These are phyloP conservation scores for Nigrospora osmanthi DNA, from an alignment of 2,329 filamentous ascomycete genomes.

Conservation along the genomic window DNA sequence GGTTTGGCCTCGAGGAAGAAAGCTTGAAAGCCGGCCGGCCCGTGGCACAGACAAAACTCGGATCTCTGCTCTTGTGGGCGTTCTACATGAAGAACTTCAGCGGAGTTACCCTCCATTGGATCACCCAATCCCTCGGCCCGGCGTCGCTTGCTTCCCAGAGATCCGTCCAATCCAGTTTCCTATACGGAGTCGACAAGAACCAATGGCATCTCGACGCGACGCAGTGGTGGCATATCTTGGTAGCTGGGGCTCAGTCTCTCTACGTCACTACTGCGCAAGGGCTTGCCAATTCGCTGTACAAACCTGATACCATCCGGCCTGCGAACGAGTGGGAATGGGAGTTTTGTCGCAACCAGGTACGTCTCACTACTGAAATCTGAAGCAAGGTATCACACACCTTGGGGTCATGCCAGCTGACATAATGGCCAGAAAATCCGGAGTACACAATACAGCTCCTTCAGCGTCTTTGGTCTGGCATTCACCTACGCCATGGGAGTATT, in stretches of 20 bases:
- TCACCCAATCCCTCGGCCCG: neutral
- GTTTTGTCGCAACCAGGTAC: neutral
- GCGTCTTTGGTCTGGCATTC: neutral
- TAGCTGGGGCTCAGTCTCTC: neutral
- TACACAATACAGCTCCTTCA: neutral
- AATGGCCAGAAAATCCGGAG: neutral
- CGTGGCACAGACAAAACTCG: neutral
- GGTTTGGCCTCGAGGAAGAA: neutral
- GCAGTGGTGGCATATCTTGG: neutral
- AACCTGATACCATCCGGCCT: neutral
- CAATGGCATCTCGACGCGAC: neutral
- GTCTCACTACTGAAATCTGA: neutral
- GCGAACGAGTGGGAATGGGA: neutral
- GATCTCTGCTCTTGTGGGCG: neutral
- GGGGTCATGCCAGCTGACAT: no score
- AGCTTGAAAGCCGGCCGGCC: neutral
- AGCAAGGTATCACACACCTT: no score
- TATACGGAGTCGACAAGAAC: neutral
- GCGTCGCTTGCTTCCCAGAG: neutral
- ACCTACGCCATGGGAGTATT: neutral
- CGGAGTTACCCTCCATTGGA: neutral
- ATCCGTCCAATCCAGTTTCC: neutral
- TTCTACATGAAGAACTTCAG: neutral
- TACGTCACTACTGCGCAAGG: neutral
- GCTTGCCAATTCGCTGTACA: neutral